These are phyloP conservation scores for Ustilago tritici DNA, from an alignment of 1,284 basidiomycete genomes.

Conservation along the genomic window DNA sequence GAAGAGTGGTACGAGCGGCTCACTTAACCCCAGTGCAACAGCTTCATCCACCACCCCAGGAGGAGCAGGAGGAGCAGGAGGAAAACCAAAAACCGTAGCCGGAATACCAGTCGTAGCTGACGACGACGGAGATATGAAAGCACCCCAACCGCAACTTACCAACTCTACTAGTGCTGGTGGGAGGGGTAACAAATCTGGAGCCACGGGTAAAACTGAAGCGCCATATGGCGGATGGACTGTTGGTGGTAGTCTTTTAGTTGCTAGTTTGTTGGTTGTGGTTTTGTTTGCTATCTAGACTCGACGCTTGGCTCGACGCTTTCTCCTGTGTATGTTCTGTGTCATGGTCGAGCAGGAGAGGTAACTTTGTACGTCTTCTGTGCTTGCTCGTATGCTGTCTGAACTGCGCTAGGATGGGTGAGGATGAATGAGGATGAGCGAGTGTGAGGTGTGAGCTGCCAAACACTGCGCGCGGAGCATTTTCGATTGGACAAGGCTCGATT, in stretches of 20 bases:
- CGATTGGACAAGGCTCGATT: no score
- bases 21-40: slow-evolving; percentile 22
- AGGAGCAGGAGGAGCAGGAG: background rate
- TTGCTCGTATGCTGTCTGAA: no score
- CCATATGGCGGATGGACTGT: background rate
- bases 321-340: background rate
- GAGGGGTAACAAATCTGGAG: background rate
- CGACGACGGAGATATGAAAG: slow-evolving; percentile 21
- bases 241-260: background rate
- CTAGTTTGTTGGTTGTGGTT: background rate
- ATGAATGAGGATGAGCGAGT: no score
- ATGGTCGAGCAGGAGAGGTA: no score
- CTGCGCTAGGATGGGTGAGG: no score
- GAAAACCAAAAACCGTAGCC: background rate
- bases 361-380: no score
- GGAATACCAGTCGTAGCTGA: slow-evolving; percentile 11
- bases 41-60: slow-evolving; percentile 1
- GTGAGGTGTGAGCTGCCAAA: no score
- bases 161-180: background rate
- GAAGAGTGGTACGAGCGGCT: slow-evolving; percentile 9
- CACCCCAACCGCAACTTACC: background rate
- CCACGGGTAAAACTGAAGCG: background rate
- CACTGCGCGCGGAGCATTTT: no score
- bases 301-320: no score
- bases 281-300: background rate